Evolutionary conservation across 441 rosid genomes (phyloP).

Genomic region (Populus trichocarpa): DNA sequence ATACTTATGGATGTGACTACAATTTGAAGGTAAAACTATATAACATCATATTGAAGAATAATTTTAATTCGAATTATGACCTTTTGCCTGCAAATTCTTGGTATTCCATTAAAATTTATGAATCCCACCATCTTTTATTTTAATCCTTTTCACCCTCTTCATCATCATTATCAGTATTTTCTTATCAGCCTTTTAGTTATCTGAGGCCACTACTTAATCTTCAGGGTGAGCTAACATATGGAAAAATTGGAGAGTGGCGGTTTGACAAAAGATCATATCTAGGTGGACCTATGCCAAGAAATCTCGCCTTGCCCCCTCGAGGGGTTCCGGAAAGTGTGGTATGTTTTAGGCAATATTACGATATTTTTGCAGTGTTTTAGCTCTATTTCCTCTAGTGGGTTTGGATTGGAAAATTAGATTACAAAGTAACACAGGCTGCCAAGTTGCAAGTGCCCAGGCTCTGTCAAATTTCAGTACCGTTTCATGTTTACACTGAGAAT

Average conservation of each 20-base stretch:
- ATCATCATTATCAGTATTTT: neutral
- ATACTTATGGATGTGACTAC: conserved; percentile 69
- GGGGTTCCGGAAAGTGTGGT: conserved; percentile 76
- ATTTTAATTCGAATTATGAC: neutral
- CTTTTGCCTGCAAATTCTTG: neutral
- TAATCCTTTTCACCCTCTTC: neutral
- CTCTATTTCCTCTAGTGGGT: neutral
- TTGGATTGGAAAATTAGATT: neutral
- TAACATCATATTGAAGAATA: neutral
- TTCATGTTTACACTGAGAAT: no score
- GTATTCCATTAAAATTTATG: neutral
- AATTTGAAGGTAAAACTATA: conserved; percentile 40
- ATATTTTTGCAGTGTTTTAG: neutral
- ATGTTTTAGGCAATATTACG: conserved; percentile 13
- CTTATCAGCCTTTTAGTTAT: neutral
- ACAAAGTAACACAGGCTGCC: neutral
- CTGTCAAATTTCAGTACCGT: no score
- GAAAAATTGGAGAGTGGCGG: conserved; percentile 67
- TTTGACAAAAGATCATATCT: conserved; percentile 68
- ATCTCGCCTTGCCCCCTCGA: conserved; percentile 63
- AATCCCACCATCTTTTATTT: neutral
- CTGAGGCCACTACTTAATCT: conserved; percentile 1
- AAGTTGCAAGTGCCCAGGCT: no score
- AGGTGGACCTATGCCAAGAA: conserved; percentile 53
- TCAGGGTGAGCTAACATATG: conserved; percentile 59